These are phyloP conservation scores for Stachybotrys echinatus DNA, from an alignment of 2,329 filamentous ascomycete species.

Conservation along the genomic window DNA sequence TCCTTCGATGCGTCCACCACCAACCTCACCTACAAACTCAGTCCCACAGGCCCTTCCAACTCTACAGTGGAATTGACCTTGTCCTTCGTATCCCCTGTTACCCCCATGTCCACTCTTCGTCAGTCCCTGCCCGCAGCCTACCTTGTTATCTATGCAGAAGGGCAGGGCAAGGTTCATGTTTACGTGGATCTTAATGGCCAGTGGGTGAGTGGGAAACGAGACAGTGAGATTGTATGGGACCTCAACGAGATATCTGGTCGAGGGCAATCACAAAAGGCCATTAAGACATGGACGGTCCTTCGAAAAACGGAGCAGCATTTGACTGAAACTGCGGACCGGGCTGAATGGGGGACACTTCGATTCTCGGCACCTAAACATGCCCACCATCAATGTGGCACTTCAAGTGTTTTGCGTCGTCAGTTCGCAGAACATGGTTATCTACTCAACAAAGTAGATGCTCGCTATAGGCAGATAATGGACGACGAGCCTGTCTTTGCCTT, in stretches of 20 bases:
- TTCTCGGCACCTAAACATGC: slow-evolving; percentile 67
- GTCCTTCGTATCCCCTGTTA: slow-evolving; percentile 69
- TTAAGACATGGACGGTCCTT: slow-evolving; percentile 65
- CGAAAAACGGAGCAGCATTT: slow-evolving; percentile 61
- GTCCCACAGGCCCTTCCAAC: slow-evolving; percentile 17
- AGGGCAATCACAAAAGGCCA: slow-evolving; percentile 18
- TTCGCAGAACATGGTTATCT: slow-evolving; percentile 66
- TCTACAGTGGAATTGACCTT: slow-evolving; percentile 33
- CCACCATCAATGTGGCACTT: slow-evolving; percentile 66
- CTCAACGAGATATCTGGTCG: slow-evolving; percentile 26
- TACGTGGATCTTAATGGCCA: slow-evolving; percentile 69
- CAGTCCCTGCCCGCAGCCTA: slow-evolving; percentile 82
- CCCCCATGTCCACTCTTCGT: slow-evolving; percentile 72
- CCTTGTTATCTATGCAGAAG: slow-evolving; percentile 64
- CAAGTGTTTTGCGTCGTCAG: slow-evolving; percentile 56
- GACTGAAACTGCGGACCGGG: slow-evolving; percentile 66
- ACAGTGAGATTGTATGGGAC: slow-evolving; percentile 65
- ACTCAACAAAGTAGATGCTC: slow-evolving; percentile 59
- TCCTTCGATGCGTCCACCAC: slow-evolving; percentile 45
- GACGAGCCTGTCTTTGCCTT: slow-evolving; percentile 81
- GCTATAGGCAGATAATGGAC: slow-evolving; percentile 67
- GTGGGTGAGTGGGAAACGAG: slow-evolving; percentile 75
- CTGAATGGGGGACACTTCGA: slow-evolving; percentile 79
- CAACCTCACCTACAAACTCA: slow-evolving; percentile 41
- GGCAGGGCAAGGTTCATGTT: slow-evolving; percentile 56